phyloP scores from a whole-genome alignment of 2,329 filamentous ascomycete genomes.

The Cordyceps pruinosa region DNA sequence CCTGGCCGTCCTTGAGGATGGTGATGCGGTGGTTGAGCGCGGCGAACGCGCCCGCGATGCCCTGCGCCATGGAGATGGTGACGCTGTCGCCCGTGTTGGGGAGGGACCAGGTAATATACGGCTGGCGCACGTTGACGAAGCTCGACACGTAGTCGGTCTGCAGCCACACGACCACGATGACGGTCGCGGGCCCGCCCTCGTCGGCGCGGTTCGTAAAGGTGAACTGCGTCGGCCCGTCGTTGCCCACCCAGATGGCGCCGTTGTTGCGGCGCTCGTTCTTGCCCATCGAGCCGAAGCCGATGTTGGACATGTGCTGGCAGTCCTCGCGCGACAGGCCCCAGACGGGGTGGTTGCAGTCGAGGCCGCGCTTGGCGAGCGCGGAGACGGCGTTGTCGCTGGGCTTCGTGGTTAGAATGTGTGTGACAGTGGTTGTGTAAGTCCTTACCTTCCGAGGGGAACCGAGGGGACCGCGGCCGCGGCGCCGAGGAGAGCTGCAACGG shows the following conservation, averaged over 20 bases:
- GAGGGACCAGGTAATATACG: conserved; percentile 33
- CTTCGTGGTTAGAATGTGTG: background rate
- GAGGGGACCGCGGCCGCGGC: background rate
- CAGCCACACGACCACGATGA: conserved; percentile 25
- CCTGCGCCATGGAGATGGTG: conserved; percentile 31
- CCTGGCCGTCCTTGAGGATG: conserved; percentile 30
- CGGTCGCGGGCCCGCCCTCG: conserved; percentile 13
- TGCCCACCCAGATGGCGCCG: conserved; percentile 24
- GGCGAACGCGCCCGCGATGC: conserved; percentile 33
- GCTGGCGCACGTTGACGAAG: conserved; percentile 23
- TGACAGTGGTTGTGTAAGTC: background rate
- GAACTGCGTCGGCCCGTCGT: conserved; percentile 23
- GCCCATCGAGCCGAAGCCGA: conserved; percentile 22
- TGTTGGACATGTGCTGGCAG: conserved; percentile 23
- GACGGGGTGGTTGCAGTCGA: conserved; percentile 16
- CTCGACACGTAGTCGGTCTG: conserved; percentile 15
- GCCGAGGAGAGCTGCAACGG: conserved; percentile 1
- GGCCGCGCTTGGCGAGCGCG: background rate
- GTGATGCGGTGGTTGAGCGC: conserved; percentile 25
- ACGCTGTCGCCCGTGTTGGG: conserved; percentile 25
- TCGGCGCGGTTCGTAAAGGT: conserved; percentile 23
- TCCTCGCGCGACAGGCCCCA: conserved; percentile 19
- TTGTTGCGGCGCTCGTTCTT: conserved; percentile 19
- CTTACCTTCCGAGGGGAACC: background rate
- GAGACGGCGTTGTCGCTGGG: conserved; percentile 1